Evolutionary conservation across 208 protist genomes (phyloP), one percentile per base, ranked within the genome.

Genomic region (Porcisia deanei): DNA sequence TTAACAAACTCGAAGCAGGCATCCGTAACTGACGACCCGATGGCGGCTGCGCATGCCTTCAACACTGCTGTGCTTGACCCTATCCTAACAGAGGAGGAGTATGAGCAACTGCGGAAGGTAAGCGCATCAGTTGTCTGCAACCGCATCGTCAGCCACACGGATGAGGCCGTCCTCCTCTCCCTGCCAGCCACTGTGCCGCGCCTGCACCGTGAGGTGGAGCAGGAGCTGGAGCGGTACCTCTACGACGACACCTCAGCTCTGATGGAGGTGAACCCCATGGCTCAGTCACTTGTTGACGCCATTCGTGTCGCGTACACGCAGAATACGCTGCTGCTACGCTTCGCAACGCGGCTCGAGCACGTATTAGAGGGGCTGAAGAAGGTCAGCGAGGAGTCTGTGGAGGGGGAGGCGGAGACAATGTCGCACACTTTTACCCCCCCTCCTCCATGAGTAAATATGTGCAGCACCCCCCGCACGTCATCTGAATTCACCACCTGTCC

Each of bases 151-250:
- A 94, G 87, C 63, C 79, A 83, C 75, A 79, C 84, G 9, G 77
- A 82, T n/a, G 87, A 94, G 78, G 82, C 83, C 0, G 77, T 92
- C 3, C 75, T 94, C 10, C 71, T 94, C n/a, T 85, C 82, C 12
- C 77, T 91, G 61, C 83, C 88, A 10, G 54, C 80, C 7, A 58
- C 75, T 30, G 73, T 86, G 47, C 82, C 87, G 2, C 73, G 77
- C 18, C 71, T 94, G 65, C 82, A 88, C 45, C 81, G 84, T n/a
- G 84, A 89, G 68, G 88, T 92, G 71, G 87, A 94, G 76, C 79
- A 91, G 64, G 87, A 91, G 68, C 71, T 94, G 65, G 87, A 94
- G 78, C 89, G 91, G 58, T 86, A 92, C 72, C 71, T 94, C 0
- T 91, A 82, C 75, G 90, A 94, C 39, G 86, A 92, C 64, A 76